These are phyloP conservation scores for Amanita jacksonii DNA, from an alignment of 768 basidiomycete genomes.

Conservation along the genomic window DNA sequence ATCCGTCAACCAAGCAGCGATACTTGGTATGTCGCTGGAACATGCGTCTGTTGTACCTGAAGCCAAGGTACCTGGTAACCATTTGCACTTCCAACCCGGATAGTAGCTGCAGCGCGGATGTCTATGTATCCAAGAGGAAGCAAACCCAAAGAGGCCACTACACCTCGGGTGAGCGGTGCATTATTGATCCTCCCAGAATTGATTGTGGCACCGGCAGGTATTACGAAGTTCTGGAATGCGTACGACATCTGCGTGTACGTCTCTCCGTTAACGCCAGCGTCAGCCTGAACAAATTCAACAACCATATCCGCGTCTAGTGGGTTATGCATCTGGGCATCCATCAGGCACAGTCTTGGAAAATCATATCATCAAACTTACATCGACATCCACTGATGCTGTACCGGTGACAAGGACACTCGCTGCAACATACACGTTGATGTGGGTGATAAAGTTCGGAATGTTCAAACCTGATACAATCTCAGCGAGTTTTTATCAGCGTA, in stretches of 20 bases:
- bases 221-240: constrained; percentile 42
- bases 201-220: constrained; percentile 48
- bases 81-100: constrained; percentile 31
- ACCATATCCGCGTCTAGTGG: constrained; percentile 48
- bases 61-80: constrained; percentile 64
- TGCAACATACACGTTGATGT: constrained; percentile 44
- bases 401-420: constrained; percentile 38
- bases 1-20: too few relatives aligned
- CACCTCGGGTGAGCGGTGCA: constrained; percentile 52
- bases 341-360: constrained; percentile 5
- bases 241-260: constrained; percentile 52
- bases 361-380: constrained; percentile 28
- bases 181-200: constrained; percentile 51
- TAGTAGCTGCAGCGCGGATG: constrained; percentile 38
- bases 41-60: constrained; percentile 41
- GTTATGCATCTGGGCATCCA: constrained; percentile 33
- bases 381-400: constrained; percentile 45
- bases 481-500: background rate
- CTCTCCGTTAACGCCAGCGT: constrained; percentile 39
- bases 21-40: constrained; percentile 43
- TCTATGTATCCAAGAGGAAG: constrained; percentile 48
- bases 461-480: constrained; percentile 30
- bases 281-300: constrained; percentile 50
- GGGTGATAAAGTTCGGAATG: constrained; percentile 46
- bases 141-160: constrained; percentile 44